A percentile compares a stretch with the other conserved stretches of the same genome.
phyloP scores from a whole-genome alignment of 768 basidiomycete species.

The Pholiota microspora region DNA sequence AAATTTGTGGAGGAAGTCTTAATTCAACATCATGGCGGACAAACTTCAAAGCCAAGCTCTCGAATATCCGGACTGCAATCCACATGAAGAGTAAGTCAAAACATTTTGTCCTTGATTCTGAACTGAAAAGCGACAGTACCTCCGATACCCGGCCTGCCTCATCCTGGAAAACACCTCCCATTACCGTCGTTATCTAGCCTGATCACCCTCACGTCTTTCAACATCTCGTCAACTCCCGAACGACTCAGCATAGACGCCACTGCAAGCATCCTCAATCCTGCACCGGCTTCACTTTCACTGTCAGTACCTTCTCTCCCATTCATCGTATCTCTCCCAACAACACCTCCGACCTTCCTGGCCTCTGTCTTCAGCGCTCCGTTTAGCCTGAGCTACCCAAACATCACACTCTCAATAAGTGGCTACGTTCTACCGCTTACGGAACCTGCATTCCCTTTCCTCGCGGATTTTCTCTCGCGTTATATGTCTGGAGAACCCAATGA shows the following conservation, averaged over 20 bases:
- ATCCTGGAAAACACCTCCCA: slow-evolving; percentile 46
- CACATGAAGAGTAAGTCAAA: slow-evolving; percentile 50
- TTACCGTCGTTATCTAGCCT: slow-evolving; percentile 59
- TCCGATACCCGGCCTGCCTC: slow-evolving; percentile 61
- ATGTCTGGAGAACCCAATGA: slow-evolving; percentile 55
- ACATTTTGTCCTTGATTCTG: slow-evolving; percentile 4
- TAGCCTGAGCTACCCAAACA: slow-evolving; percentile 63
- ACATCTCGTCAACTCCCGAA: slow-evolving; percentile 29
- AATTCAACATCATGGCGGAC: slow-evolving; percentile 47
- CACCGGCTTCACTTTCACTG: slow-evolving; percentile 46
- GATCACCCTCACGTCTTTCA: slow-evolving; percentile 58
- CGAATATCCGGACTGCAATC: slow-evolving; percentile 44
- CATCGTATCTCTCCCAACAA: slow-evolving; percentile 19
- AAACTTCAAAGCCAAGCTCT: slow-evolving; percentile 35
- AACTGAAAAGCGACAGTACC: slow-evolving; percentile 47
- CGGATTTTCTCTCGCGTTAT: slow-evolving; percentile 62
- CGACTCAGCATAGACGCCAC: slow-evolving; percentile 44
- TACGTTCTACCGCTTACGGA: slow-evolving; percentile 50
- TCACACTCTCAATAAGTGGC: slow-evolving; percentile 57
- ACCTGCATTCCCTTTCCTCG: slow-evolving; percentile 42
- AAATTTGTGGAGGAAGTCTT: slow-evolving; percentile 50
- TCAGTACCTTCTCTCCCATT: slow-evolving; percentile 63
- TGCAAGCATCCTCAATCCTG: slow-evolving; percentile 60
- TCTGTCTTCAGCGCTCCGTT: slow-evolving; percentile 56
- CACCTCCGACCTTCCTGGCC: slow-evolving; percentile 43